Base-by-base conservation (phyloP, 2,329 filamentous ascomycete genomes). In the Arthrobotrys conoides region DNA sequence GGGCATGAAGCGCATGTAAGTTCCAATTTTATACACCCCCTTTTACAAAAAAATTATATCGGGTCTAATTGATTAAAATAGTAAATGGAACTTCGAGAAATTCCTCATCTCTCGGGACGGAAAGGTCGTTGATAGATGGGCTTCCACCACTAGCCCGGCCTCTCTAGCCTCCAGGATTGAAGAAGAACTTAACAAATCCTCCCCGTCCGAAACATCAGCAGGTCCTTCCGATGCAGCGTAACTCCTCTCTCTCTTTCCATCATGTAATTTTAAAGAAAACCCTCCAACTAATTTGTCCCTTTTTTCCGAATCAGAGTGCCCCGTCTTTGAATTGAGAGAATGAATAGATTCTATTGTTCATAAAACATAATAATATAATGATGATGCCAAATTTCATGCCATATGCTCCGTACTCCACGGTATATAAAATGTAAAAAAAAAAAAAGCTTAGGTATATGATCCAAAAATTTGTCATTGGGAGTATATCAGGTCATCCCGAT, bases 11-110 rank as follows among this genome's bases (percentile, higher is more conserved):
- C 86, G 91, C 80, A 88, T 99, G 80, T 80, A 77, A 68, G 70
- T 48, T 20, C 0, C 18, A 3, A 3, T 30, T 30, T 30, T 30
- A 3, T 30, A 6, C 27, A 3, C 49, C 2, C 49, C 18, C 63
- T 30, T 18, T 61, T 16, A 44, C 27, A 38, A 20, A 18, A 27
- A n/a, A n/a, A n/a, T n/a, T 16, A 27, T 18, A n/a, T 24, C 8
- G 18, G 16, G 5, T 16, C 14, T 24, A n/a, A 24, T 24, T 20
- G 16, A 8, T 59, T 1, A 3, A 16, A 55, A 71, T 30, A 80
- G 76, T 83, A 97, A 98, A 91, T 99, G 96, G 96, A 99, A 99
- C 87, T 99, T 98, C 87, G 96, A 99, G 86, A 99, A 99, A 89
- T 99, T 97, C 86, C 87, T 99, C 80, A 87, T 99, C 81, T 92